A percentile compares a stretch with the other conserved stretches of the same genome.
Evolutionary conservation across 768 basidiomycete species (phyloP).

Genomic region (Lentinula lateritia): DNA sequence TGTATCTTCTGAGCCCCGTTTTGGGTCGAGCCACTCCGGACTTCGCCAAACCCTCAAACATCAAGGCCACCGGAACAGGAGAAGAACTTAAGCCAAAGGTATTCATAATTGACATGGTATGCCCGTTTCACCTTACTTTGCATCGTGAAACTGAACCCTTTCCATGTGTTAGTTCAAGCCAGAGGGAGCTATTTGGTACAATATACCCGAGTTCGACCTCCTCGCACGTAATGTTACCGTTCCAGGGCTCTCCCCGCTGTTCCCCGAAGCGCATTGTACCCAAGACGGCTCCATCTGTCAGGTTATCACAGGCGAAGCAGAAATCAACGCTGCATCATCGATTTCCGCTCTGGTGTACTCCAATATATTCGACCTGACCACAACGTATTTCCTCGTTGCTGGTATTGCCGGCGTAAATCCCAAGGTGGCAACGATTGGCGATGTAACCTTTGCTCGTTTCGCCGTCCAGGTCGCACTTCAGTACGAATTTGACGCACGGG

Average conservation of each 20-base stretch:
- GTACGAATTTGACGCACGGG: slow-evolving; percentile 32
- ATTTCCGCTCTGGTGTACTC: slow-evolving; percentile 23
- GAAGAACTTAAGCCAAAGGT: slow-evolving; percentile 2
- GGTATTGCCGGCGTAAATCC: slow-evolving; percentile 32
- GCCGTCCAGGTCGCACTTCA: slow-evolving; percentile 25
- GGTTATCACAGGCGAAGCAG: slow-evolving; percentile 24
- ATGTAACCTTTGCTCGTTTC: slow-evolving; percentile 26
- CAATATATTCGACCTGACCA: slow-evolving; percentile 23
- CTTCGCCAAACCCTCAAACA: not conserved
- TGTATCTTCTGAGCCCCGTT: not conserved
- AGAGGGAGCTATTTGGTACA: slow-evolving; percentile 15
- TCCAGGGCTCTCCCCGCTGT: slow-evolving; percentile 28
- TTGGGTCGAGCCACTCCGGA: not conserved
- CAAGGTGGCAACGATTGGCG: slow-evolving; percentile 22
- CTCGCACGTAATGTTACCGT: slow-evolving; percentile 25
- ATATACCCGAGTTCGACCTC: slow-evolving; percentile 18
- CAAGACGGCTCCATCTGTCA: slow-evolving; percentile 24
- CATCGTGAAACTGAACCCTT: not conserved
- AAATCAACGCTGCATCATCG: slow-evolving; percentile 32
- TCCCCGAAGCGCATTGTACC: slow-evolving; percentile 27
- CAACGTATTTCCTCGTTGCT: slow-evolving; percentile 29
- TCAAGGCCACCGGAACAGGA: not conserved
- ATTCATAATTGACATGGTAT: slow-evolving; percentile 5
- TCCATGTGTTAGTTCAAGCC: not conserved
- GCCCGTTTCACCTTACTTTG: not conserved